A percentile compares a stretch with the other conserved stretches of the same genome.
These are phyloP conservation scores for Conticribra weissflogii DNA, from an alignment of 108 stramenopile species.

Conservation along the genomic window DNA sequence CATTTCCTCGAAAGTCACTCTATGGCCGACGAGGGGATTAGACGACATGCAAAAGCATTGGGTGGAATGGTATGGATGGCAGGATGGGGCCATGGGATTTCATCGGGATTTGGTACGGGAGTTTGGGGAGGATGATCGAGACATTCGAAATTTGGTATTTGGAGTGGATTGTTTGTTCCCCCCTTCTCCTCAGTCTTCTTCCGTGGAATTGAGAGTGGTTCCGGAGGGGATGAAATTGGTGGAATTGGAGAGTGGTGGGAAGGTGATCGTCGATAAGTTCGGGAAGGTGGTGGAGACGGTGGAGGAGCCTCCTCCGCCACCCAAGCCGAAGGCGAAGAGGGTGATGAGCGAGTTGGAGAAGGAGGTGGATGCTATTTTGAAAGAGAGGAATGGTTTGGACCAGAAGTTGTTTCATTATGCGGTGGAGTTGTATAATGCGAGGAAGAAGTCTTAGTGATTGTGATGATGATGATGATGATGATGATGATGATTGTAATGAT, in stretches of 20 bases:
- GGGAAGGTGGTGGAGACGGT: background rate
- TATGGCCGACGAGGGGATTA: conserved; percentile 18
- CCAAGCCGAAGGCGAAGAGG: background rate
- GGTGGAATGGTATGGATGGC: conserved; percentile 19
- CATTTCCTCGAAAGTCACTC: background rate
- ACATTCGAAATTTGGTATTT: background rate
- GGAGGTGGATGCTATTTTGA: conserved; percentile 12
- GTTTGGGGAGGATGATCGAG: background rate
- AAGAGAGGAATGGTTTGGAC: conserved; percentile 12
- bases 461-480: background rate
- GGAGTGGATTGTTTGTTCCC: conserved; percentile 20
- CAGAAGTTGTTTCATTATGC: conserved; percentile 21
- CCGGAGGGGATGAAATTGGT: background rate
- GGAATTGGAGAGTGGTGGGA: background rate
- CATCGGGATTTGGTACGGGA: background rate
- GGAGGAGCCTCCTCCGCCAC: background rate
- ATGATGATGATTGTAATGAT: background rate
- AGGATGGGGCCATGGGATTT: background rate
- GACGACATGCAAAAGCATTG: conserved; percentile 13
- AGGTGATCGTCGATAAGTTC: background rate
- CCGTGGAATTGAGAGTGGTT: too few species aligned
- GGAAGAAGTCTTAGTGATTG: conserved; percentile 4
- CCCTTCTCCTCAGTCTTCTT: too few species aligned
- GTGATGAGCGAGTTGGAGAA: conserved; percentile 7
- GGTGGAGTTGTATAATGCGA: conserved; percentile 22